Base-by-base conservation (phyloP, 495 filamentous ascomycete species). In the Talaromyces thailandensis region DNA sequence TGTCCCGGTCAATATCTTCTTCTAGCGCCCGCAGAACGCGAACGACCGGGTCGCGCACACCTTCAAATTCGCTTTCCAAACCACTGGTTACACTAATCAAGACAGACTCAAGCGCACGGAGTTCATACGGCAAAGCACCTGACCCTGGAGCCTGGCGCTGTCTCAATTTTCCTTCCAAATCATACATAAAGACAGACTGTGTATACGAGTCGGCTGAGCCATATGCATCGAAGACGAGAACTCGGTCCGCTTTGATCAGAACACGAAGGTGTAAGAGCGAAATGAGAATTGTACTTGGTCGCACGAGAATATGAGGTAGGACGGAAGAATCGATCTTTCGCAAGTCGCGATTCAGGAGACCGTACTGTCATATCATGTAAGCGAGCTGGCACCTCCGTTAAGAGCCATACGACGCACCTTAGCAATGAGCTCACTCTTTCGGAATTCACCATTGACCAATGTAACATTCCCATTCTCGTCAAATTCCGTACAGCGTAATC, bases 301-400 rank as follows among this genome's bases (percentile, higher is more conserved):
- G 93, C 61, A 98, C 88, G 59, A 98, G 86, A 56, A 98, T 98
- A 65, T 96, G 91, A 5, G 94, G 94, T n/a, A 98, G 84, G 64
- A 96, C 88, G 57, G 91, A 96, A n/a, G 92, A 96, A 70, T 97
- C 94, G 67, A 98, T 96, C 72, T 98, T 98, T 67, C 94, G 90
- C 7, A 98, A 82, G 79, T 98, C 94, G 55, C 94, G 93, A 58
- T 95, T 93, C 12, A 97, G 85, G 26, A 98, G 85, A 40, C 94
- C 94, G 70, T 97, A 97, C 92, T 97, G 63, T 67, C 16, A 7
- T 24, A 26, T 23, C 9, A 21, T 56, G 79, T 65, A 76, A 73
- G 57, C 66, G 24, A 61, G 11, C 37, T 7, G 26, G 7, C 48
- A 28, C 25, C 40, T 8, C 23, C 31, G 52, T 26, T 3, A 50